Conservation (phyloP, 208 protist species). For the Porcisia hertigi region DNA sequence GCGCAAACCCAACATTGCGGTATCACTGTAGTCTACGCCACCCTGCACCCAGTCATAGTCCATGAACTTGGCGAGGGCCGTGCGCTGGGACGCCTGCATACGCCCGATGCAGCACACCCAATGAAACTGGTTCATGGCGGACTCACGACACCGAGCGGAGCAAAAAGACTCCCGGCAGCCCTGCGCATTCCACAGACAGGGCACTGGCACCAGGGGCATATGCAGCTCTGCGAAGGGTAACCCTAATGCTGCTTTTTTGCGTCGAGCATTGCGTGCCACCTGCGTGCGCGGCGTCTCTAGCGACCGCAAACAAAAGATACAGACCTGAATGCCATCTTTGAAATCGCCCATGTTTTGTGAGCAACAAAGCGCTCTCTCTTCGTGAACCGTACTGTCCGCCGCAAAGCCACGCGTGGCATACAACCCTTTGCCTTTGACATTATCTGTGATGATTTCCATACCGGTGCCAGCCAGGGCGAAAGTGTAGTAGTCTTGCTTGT, state of each 20-base stretch:
- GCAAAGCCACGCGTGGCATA: conserved; percentile 36
- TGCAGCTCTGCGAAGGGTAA: conserved; percentile 37
- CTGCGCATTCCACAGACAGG: conserved; percentile 33
- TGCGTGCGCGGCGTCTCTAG: conserved; percentile 58
- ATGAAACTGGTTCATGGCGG: conserved; percentile 48
- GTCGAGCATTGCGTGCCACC: conserved; percentile 40
- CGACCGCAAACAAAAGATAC: conserved; percentile 53
- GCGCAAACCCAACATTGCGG: conserved; percentile 56
- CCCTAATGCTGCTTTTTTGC: conserved; percentile 32
- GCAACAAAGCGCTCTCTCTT: conserved; percentile 74
- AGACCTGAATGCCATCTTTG: conserved; percentile 39
- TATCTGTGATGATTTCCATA: conserved; percentile 47
- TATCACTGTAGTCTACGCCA: conserved; percentile 77
- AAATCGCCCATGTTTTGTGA: conserved; percentile 78
- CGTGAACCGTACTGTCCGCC: conserved; percentile 47
- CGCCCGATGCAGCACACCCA: conserved; percentile 41
- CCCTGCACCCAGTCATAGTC: conserved; percentile 54
- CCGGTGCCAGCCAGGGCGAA: conserved; percentile 36
- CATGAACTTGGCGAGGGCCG: conserved; percentile 39
- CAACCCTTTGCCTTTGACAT: conserved; percentile 71
- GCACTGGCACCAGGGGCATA: conserved; percentile 25
- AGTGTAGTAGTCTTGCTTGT: conserved; percentile 48
- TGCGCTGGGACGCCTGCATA: conserved; percentile 42
- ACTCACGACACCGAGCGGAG: conserved; percentile 56
- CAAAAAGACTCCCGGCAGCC: conserved; percentile 65